phyloP scores from a whole-genome alignment of 2,329 filamentous ascomycete genomes.

The Sordariomycetes sp. region DNA sequence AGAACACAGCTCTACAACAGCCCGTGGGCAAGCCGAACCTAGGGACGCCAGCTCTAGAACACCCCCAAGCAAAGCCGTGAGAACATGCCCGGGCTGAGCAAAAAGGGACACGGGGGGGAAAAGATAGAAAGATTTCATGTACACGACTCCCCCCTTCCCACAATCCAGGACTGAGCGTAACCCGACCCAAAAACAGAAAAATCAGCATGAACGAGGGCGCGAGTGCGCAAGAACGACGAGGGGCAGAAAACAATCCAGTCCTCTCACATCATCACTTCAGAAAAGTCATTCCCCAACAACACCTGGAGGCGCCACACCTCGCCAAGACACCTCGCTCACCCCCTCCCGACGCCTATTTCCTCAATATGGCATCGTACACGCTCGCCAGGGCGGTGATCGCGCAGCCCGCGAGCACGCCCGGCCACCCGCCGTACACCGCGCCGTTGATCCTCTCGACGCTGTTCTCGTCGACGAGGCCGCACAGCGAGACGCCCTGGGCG shows the following conservation, averaged over 20 bases:
- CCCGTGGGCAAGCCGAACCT: not conserved
- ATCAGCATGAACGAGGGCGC: no score
- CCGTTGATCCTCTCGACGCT: conserved; percentile 53
- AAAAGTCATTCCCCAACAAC: not conserved
- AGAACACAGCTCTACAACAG: not conserved
- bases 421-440: conserved; percentile 61
- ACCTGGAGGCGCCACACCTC: not conserved
- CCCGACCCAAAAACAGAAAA: not conserved
- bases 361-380: conserved; percentile 68
- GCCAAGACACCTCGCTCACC: not conserved
- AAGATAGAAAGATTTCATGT: not conserved
- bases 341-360: conserved; percentile 36
- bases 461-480: conserved; percentile 47
- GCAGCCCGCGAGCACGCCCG: conserved; percentile 57
- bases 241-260: no score
- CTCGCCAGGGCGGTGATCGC: conserved; percentile 58
- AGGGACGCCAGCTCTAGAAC: not conserved
- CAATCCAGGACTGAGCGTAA: no score
- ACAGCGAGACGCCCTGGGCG: conserved; percentile 51
- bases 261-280: no score
- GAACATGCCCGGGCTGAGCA: no score
- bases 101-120: not conserved
- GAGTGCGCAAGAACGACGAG: no score
- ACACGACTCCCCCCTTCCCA: not conserved
- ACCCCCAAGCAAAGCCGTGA: not conserved